These are phyloP conservation scores for Leccinum boreale DNA, from an alignment of 768 basidiomycete species.

Conservation along the genomic window DNA sequence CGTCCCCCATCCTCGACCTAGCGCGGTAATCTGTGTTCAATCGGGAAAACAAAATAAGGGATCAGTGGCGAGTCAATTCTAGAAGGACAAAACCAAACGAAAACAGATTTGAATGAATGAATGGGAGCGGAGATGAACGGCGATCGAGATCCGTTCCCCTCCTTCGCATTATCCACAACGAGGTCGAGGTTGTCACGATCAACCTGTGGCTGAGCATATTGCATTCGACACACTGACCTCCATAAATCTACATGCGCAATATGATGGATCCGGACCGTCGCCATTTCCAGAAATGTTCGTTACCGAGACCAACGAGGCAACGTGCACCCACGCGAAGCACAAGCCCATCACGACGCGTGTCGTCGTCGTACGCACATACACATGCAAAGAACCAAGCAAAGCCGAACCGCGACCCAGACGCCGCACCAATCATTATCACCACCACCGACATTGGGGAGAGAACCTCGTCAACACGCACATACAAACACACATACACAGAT, in stretches of 20 bases:
- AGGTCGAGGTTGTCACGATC: background rate
- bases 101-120: background rate
- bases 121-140: conserved; percentile 11
- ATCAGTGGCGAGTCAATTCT: background rate
- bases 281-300: background rate
- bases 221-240: conserved; percentile 34
- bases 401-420: background rate
- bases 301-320: background rate
- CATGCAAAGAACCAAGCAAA: background rate
- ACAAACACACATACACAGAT: conserved; percentile 3
- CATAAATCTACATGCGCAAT: conserved; percentile 43
- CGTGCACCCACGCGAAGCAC: conserved; percentile 15
- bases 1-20: conserved; percentile 43
- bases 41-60: background rate
- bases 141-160: conserved; percentile 1
- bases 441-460: background rate
- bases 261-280: background rate
- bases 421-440: background rate
- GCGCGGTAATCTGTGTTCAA: conserved; percentile 48
- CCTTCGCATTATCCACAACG: background rate
- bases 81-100: background rate
- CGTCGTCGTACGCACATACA: background rate
- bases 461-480: background rate
- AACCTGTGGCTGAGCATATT: background rate
- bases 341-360: background rate